These are phyloP conservation scores for Begonia loranthoides DNA, from an alignment of 306 rosid genomes.

Conservation along the genomic window DNA sequence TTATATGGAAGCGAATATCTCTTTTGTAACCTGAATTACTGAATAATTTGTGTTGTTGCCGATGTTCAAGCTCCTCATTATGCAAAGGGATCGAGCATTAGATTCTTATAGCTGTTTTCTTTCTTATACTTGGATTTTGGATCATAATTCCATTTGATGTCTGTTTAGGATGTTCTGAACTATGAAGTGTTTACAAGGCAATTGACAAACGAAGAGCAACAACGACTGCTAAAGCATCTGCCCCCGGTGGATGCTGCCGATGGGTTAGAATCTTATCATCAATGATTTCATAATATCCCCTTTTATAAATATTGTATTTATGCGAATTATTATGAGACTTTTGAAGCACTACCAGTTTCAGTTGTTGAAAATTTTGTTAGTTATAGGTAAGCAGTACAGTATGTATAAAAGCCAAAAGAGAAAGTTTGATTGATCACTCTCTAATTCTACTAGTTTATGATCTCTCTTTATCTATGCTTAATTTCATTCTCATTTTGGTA, in stretches of 20 bases:
- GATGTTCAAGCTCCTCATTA: neutral
- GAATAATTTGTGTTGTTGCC: neutral
- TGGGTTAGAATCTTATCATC: slow-evolving; percentile 43
- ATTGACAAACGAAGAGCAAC: slow-evolving; percentile 80
- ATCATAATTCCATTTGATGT: slow-evolving; percentile 4
- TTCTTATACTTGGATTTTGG: neutral
- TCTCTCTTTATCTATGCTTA: neutral
- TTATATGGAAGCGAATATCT: neutral
- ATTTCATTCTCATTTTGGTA: slow-evolving; percentile 5
- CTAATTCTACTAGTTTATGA: too few species aligned
- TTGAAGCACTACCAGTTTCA: too few species aligned
- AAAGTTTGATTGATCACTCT: too few species aligned
- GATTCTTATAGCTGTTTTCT: neutral
- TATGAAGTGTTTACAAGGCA: slow-evolving; percentile 60
- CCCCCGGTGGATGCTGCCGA: slow-evolving; percentile 71
- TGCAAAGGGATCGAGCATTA: neutral
- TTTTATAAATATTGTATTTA: too few species aligned
- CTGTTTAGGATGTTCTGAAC: slow-evolving; percentile 54
- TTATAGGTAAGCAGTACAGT: too few species aligned
- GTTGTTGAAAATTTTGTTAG: too few species aligned
- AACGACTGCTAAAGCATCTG: slow-evolving; percentile 59
- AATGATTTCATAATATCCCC: neutral
- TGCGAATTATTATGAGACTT: too few species aligned
- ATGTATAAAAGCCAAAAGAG: too few species aligned
- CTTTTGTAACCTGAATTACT: too few species aligned